A percentile compares a stretch with the other conserved stretches of the same genome.
Conservation (phyloP, 1,139 yeast species). For the Martiniozyma asiatica region DNA sequence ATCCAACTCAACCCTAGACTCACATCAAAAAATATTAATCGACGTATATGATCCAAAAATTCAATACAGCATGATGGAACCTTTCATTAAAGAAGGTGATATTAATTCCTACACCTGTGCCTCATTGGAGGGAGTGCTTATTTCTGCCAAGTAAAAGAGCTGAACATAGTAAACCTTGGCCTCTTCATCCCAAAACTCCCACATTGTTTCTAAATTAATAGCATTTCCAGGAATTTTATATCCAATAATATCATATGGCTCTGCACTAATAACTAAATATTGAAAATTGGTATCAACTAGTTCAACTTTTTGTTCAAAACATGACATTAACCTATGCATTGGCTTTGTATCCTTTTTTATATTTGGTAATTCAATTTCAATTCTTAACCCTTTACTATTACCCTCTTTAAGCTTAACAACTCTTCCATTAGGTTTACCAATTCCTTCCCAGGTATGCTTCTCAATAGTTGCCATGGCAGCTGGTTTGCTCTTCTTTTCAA, state of each 20-base stretch:
- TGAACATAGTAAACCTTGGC: constrained; percentile 60
- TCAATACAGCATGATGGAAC: too few relatives aligned
- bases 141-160: constrained; percentile 38
- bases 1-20: too few relatives aligned
- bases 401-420: constrained; percentile 57
- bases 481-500: constrained; percentile 27
- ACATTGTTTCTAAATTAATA: constrained; percentile 41
- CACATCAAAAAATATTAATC: too few relatives aligned
- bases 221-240: constrained; percentile 53
- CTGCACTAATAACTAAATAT: constrained; percentile 66
- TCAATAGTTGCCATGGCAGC: constrained; percentile 14
- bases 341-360: constrained; percentile 38
- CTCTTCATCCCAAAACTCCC: constrained; percentile 67
- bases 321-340: constrained; percentile 58
- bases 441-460: constrained; percentile 43
- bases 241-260: constrained; percentile 71
- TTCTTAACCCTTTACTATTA: constrained; percentile 46
- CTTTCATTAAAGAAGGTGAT: not conserved
- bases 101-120: too few relatives aligned
- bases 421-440: constrained; percentile 64
- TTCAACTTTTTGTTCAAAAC: constrained; percentile 51
- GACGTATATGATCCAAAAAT: too few relatives aligned
- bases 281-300: constrained; percentile 37
- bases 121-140: too few relatives aligned
- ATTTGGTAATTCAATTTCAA: constrained; percentile 46